Base-by-base conservation (phyloP, 202 grass and related monocot species). In the Schoenoplectus tabernaemontani region DNA sequence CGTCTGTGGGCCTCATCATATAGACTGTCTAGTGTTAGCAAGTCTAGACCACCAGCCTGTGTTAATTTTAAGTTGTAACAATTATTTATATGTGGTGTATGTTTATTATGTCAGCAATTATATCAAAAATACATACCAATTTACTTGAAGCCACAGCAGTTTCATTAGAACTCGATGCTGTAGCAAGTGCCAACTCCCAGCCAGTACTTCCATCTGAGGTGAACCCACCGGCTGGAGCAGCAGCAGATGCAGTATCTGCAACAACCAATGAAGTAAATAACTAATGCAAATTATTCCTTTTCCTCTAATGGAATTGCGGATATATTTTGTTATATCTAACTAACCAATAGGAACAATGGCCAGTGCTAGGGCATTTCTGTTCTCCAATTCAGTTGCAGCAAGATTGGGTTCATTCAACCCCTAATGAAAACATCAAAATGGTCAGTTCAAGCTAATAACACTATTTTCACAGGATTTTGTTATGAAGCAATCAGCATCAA, bases 181-280 rank as follows among this genome's bases (percentile, higher is more conserved):
- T 83, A 36, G 95, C 70, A 4, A 98, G 79, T 9, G 91, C 91
- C 54, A 98, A 80, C 73, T 95, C 96, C 96, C 96, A 98, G 77
- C 96, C 89, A 33, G 91, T 91, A 57, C 78, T 43, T 37, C 84
- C 81, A 64, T 80, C 71, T 20, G 71, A 54, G 16, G 83, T 87
- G 77, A 90, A 82, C 15, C 78, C 24, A 57, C 41, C 71, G 64
- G 78, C 30, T 82, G 87, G 71, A 81, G 96, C 59, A 76, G 83
- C 83, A 70, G 86, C 44, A 83, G 85, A 84, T 38, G 15, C 74
- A 68, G 72, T 83, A 61, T 95, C 91, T 92, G 85, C 53, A 60
- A 77, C 44, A 3, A 72, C 80, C 28, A 28, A 53, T 53, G 50
- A 53, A 83, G 38, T 81, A 0, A 39, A 28, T 28, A 28, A 50